Evolutionary conservation across 768 basidiomycete species (phyloP), one percentile per base, ranked within the genome.

Genomic region (Royoungia palumana): DNA sequence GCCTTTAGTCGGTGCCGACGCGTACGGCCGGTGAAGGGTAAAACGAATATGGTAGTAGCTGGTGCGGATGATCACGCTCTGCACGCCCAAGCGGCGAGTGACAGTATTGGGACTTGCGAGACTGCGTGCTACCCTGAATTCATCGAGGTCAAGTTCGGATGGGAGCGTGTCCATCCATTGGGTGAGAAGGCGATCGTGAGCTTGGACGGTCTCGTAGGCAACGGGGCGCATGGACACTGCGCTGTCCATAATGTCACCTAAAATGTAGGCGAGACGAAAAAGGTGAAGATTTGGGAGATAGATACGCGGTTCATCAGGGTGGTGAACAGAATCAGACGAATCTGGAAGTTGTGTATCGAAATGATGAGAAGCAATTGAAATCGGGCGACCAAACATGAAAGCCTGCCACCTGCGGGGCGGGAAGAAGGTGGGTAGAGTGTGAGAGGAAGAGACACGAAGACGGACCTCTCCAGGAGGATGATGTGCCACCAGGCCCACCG

Each of bases 401-500:
- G 88, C 85, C 63, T 91, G 88, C 89, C 89, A 92, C 55, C 88
- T 89, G 56, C 17, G 60, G 9, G 39, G 56, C 17, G 60, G 9
- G 39, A 35, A 50, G 30, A 35, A 10, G 43, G 50, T 54, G 44
- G 49, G 41, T 40, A 43, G 24, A 30, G 39, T n/a, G 53, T 5
- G 45, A 46, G 11, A 10, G 28, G 28, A 6, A 28, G 47, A 54
- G 49, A 36, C 13, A 45, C 21, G 44, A 34, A 20, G n/a, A 59
- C 79, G 30, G 44, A 86, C 87, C 88, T 75, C 71, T 91, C 89
- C 27, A 90, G 74, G 44, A 89, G 72, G 32, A 92, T 68, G 51
- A 89, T 87, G 66, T 92, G 87, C 89, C 89, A 92, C 89, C 89
- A 92, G 7, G 87, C 87, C 89, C 89, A 91, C 46, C 89, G 74